Evolutionary conservation across 2,329 filamentous ascomycete species (phyloP).

Genomic region (Hymenoscyphus repandus): DNA sequence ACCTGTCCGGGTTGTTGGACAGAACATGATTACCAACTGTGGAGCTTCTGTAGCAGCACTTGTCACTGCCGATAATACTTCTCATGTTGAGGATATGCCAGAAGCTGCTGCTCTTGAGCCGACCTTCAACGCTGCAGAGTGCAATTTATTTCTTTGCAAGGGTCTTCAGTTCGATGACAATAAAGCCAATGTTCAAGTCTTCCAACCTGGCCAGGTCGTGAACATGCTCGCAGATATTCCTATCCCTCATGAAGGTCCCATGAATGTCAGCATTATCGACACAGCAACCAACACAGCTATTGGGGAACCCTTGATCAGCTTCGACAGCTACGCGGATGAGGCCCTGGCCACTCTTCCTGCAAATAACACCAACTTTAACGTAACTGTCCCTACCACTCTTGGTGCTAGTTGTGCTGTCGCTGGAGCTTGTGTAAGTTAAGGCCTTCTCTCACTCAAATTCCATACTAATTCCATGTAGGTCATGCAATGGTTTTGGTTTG

Average conservation of each 20-base stretch:
- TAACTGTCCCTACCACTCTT: constrained; percentile 48
- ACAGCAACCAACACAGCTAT: constrained; percentile 43
- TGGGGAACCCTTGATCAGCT: constrained; percentile 42
- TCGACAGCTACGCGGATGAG: constrained; percentile 43
- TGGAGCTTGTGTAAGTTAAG: constrained; percentile 22
- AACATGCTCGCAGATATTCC: constrained; percentile 37
- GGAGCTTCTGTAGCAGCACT: constrained; percentile 36
- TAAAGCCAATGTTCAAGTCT: constrained; percentile 38
- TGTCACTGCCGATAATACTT: constrained; percentile 18
- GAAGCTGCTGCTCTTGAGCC: constrained; percentile 32
- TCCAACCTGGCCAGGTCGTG: constrained; percentile 39
- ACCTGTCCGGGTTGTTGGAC: constrained; percentile 35
- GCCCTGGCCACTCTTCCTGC: constrained; percentile 37
- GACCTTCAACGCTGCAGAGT: constrained; percentile 19
- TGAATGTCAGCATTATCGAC: constrained; percentile 50
- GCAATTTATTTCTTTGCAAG: constrained; percentile 43
- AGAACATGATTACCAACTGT: constrained; percentile 39
- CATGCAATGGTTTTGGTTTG: constrained; percentile 51
- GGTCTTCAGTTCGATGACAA: constrained; percentile 42
- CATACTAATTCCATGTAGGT: constrained; percentile 32
- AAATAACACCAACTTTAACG: constrained; percentile 44
- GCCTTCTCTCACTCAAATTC: not conserved
- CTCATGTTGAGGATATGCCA: constrained; percentile 32
- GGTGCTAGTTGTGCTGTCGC: constrained; percentile 35
- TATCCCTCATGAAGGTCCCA: constrained; percentile 47